Evolutionary conservation across 495 filamentous ascomycete genomes (phyloP), one percentile per base, ranked within the genome.

Genomic region (Aspergillus sparsus): DNA sequence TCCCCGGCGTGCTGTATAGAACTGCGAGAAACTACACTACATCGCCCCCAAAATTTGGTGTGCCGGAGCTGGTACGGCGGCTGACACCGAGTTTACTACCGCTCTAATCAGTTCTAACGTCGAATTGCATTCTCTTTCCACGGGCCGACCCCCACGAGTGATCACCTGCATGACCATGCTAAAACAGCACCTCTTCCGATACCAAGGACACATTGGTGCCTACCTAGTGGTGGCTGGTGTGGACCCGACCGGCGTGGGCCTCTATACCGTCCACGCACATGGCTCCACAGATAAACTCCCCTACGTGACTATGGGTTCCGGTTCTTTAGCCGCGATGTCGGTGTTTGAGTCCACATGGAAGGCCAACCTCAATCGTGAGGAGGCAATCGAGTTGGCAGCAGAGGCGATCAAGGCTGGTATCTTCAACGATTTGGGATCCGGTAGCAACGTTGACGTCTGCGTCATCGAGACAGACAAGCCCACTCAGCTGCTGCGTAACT

Each of bases 161-260:
- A 93, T 97, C 57, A 99, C 95, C 46, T 96, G 92, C 82, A 99
- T 99, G 95, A 99, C 95, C 11, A 89, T 99, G 81, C 89, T 99
- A 51, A 99, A 99, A 82, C 95, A 99, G 76, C 93, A 98, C 76
- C 89, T 99, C 60, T 99, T 98, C 89, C 87, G 89, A 62, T 89
- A 99, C 80, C 93, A 99, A 72, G 95, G 95, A 55, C 85, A 99
- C 80, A 96, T 99, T 63, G 95, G 95, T 60, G 95, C 95, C 44
- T 99, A 99, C 77, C 86, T 99, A 44, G 95, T 99, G 15, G 92
- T 99, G 50, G 95, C 95, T 3, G 95, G 95, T 59, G 93, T 96
- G 58, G 95, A 99, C 76, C 93, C 95, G 9, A 99, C 95, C 7
- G 95, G 95, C 60, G 84, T 87, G n/a, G 90, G 94, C 58, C 84